Percentiles rank a stretch among this genome's conserved stretches.
These are phyloP conservation scores for Aechmea fasciata DNA, from an alignment of 176 grass and related monocot species.

Conservation along the genomic window DNA sequence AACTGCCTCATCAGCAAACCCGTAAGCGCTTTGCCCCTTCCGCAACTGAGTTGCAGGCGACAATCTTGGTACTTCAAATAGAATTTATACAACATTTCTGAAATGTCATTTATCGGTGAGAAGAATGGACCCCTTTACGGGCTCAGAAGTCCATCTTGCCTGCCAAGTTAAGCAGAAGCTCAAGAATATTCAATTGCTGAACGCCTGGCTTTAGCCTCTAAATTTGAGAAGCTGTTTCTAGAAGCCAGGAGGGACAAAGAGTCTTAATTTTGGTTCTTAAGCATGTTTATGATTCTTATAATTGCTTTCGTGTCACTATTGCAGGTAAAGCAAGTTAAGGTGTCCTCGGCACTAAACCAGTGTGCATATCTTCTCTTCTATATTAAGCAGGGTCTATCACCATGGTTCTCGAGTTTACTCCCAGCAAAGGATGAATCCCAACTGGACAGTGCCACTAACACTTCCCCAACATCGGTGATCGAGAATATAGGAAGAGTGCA, in stretches of 20 bases:
- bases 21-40: too few species aligned
- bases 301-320: conserved; percentile 8
- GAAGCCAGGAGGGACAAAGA: neutral
- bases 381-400: conserved; percentile 56
- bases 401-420: conserved; percentile 73
- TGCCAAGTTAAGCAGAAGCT: too few species aligned
- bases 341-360: conserved; percentile 39
- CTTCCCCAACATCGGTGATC: conserved; percentile 65
- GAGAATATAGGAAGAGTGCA: conserved; percentile 34
- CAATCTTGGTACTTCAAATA: too few species aligned
- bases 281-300: conserved; percentile 13
- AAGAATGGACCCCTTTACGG: too few species aligned
- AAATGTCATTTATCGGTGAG: too few species aligned
- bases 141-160: too few species aligned
- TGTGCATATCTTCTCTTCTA: conserved; percentile 89
- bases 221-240: too few species aligned
- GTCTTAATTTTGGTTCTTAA: conserved; percentile 9
- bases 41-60: too few species aligned
- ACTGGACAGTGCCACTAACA: conserved; percentile 16
- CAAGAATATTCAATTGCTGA: too few species aligned
- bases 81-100: too few species aligned
- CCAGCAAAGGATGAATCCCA: conserved; percentile 24
- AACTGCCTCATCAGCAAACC: too few species aligned
- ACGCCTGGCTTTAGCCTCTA: too few species aligned
- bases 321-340: conserved; percentile 55